phyloP scores from a whole-genome alignment of 331 rosid species.

The Spiraea crenata region DNA sequence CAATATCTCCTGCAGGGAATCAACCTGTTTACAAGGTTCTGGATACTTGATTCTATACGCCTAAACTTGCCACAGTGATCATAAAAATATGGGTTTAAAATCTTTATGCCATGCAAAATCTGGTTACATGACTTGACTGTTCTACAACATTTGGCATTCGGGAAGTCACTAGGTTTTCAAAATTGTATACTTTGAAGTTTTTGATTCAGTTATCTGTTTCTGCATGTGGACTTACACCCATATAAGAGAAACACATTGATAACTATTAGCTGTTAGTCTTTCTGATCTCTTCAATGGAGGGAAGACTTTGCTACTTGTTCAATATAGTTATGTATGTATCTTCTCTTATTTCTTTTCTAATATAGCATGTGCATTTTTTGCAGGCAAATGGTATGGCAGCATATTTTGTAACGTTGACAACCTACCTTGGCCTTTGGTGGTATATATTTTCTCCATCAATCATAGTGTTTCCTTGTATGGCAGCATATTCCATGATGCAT shows the following conservation, averaged over 20 bases:
- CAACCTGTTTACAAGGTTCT: constrained; percentile 86
- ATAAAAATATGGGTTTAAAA: not conserved
- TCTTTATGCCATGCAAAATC: not conserved
- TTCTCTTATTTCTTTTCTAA: not conserved
- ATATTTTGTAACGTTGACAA: constrained; percentile 62
- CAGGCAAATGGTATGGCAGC: constrained; percentile 90
- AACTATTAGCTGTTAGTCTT: not conserved
- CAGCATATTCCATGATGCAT: too few relatives aligned
- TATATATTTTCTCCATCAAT: constrained; percentile 27
- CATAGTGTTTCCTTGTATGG: constrained; percentile 4
- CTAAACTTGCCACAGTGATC: not conserved
- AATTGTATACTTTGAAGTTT: not conserved
- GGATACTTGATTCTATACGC: not conserved
- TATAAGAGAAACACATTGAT: not conserved
- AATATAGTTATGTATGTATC: not conserved
- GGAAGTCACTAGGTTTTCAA: not conserved
- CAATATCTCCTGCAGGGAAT: constrained; percentile 77
- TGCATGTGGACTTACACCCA: not conserved
- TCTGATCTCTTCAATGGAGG: not conserved
- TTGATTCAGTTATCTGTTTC: not conserved
- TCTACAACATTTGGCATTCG: not conserved
- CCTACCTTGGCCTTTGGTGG: constrained; percentile 88
- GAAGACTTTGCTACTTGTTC: not conserved
- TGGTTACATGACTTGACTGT: not conserved
- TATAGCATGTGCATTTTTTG: constrained; percentile 18